These are phyloP conservation scores for Naganishia cerealis DNA, from an alignment of 1,284 basidiomycete genomes.

Conservation along the genomic window DNA sequence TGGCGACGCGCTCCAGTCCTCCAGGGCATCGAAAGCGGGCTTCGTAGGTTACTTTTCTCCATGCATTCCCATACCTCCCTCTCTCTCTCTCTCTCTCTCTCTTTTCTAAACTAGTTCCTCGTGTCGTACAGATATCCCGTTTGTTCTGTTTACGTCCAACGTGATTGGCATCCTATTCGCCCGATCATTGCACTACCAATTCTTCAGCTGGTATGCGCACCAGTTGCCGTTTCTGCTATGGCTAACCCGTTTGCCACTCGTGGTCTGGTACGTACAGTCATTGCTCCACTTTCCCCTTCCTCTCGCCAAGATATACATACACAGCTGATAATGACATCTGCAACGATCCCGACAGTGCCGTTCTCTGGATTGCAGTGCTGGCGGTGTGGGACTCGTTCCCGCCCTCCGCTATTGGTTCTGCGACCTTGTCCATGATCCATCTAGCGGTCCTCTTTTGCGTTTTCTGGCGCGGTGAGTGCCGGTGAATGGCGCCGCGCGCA, in stretches of 20 bases:
- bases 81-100: conserved; percentile 22
- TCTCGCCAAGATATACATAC: not conserved
- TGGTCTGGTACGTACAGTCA: not conserved
- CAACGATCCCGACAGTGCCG: not conserved
- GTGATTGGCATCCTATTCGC: conserved; percentile 88
- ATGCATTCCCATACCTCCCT: not conserved
- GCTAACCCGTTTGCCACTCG: conserved; percentile 38
- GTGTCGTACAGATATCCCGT: conserved; percentile 66
- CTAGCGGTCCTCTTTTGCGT: not conserved
- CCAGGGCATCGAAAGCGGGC: conserved; percentile 23
- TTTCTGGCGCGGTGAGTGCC: conserved; percentile 13
- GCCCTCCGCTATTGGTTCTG: conserved; percentile 1
- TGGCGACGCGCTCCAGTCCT: conserved; percentile 55
- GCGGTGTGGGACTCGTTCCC: conserved; percentile 24
- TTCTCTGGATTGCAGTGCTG: conserved; percentile 6
- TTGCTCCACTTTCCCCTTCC: no score
- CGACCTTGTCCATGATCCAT: conserved; percentile 1
- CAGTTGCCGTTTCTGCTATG: conserved; percentile 84
- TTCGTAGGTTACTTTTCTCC: conserved; percentile 33
- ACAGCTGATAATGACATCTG: not conserved
- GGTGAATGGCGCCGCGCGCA: not conserved
- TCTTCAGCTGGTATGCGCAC: conserved; percentile 96
- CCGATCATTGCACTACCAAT: conserved; percentile 96
- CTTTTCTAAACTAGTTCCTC: conserved; percentile 28
- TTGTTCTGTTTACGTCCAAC: conserved; percentile 85